Evolutionary conservation across 371 early-diverging fungal species (phyloP), one percentile per base, ranked within the genome.

Genomic region (Rhizomucor pusillus): DNA sequence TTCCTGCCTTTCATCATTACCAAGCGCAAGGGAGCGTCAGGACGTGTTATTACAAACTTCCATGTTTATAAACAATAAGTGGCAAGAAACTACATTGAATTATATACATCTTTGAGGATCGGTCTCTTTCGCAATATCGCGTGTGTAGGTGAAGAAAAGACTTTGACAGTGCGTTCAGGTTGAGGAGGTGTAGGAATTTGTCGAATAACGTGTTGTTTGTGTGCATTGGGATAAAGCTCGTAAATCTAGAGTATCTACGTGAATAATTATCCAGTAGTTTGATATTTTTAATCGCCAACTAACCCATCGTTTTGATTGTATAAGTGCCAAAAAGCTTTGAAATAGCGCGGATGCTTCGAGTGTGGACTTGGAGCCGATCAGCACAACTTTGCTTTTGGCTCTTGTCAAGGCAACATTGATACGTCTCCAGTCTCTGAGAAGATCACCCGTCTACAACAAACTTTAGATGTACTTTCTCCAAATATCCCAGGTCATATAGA

Each of bases 351-450:
- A 76, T 9, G 73, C 64, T 37, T 67, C 63, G 18, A 93, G 64
- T 0, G 94, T 93, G 2, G 66, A 64, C 6, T 59, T 54, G 1
- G 92, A 94, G 1, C 99, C 99, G 58, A 99, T 73, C 5, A 99
- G 67, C 34, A 97, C 82, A n/a, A 99, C 65, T 61, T 97, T 96
- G 35, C 63, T 65, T 59, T 88, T 90, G 0, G 99, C 97, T 39
- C 99, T 76, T 4, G 99, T 99, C 36, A 99, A 75, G 0, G 98
- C 99, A 10, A 99, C 99, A 66, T 99, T 99, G 57, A 99, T 74
- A 20, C 99, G 86, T 25, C 93, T 82, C 92, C 94, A 94, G 62
- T 96, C 95, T 54, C 82, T 75, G 40, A 99, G 66, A 12, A 99
- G 69, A 34, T 95, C 93, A 24, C 98, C 97, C 7, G 87, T 71